Evolutionary conservation across 1,284 basidiomycete species (phyloP), one percentile per base, ranked within the genome.

Genomic region (Malassezia globosa): DNA sequence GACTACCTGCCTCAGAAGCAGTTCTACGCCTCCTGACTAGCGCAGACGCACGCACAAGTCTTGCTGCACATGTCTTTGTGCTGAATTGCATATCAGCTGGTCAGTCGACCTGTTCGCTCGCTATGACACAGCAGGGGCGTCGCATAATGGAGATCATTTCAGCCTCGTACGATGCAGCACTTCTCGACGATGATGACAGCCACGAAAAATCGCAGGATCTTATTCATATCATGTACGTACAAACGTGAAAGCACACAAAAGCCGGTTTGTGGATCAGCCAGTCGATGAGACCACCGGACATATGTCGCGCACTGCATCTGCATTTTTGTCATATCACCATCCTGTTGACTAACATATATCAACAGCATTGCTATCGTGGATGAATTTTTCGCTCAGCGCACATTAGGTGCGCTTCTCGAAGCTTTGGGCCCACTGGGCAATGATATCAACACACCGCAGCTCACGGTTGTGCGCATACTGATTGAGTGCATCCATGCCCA

Each of bases 11-110:
- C 10, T 14, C n/a, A 10, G 35, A 37, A 29, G 11, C 21, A 11
- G 21, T 39, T 7, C 37, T 21, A 8, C 50, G 44, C n/a, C 37
- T 52, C 11, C 37, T 52, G 11, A 6, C 50, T 18, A 52, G 50
- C 25, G 10, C 37, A 8, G 50, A 52, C 25, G 26, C 27, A 11
- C 44, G 36, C 23, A 52, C 50, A 7, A 27, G 23, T 16, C 40
- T 52, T 4, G 50, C 50, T 4, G 39, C 45, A 14, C 33, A 35
- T 8, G 50, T 52, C 5, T 37, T 46, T 14, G 7, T 52, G n/a
- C 42, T 52, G 25, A 46, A 52, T 27, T 34, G 22, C 34, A 8
- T 44, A 33, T 11, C 11, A 25, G 26, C 19, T n/a, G 16, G n/a
- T 26, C 34, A 44, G 5, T 23, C 31, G 10, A 37, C 13, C 38